phyloP scores from a whole-genome alignment of 257 asterid genomes.

The Solanum etuberosum region DNA sequence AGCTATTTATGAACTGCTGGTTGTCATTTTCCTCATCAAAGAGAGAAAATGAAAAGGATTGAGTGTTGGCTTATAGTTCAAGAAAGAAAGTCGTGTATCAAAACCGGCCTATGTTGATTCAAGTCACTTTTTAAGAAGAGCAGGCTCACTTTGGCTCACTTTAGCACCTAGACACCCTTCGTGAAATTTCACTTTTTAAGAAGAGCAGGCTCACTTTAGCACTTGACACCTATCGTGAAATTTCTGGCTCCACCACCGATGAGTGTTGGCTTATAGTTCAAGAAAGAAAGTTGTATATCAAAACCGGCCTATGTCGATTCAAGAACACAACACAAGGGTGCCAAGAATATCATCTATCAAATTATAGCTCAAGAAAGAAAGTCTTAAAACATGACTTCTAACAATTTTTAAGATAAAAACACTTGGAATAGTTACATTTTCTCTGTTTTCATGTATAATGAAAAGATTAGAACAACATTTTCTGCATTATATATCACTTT shows the following conservation, averaged over 20 bases:
- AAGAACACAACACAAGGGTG: neutral
- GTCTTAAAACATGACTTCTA: neutral
- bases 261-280: too few relatives aligned
- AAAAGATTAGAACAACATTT: neutral
- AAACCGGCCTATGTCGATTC: neutral
- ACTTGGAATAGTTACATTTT: neutral
- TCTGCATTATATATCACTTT: conserved; percentile 15
- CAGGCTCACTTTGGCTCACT: too few relatives aligned
- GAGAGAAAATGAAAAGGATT: neutral
- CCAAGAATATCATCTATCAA: neutral
- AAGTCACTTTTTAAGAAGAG: too few relatives aligned
- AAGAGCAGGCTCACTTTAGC: too few relatives aligned
- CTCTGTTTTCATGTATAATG: neutral
- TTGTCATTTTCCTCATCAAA: neutral
- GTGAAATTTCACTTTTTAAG: too few relatives aligned
- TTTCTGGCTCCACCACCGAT: too few relatives aligned
- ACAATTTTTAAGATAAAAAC: neutral
- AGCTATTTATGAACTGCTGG: neutral
- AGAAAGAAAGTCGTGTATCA: neutral
- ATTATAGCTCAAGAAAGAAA: neutral
- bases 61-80: neutral
- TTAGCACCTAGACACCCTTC: too few relatives aligned
- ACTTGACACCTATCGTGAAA: too few relatives aligned
- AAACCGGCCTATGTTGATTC: neutral
- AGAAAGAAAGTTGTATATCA: too few relatives aligned